These are phyloP conservation scores for Cercophora sp. DNA, from an alignment of 495 filamentous ascomycete genomes.

Conservation along the genomic window DNA sequence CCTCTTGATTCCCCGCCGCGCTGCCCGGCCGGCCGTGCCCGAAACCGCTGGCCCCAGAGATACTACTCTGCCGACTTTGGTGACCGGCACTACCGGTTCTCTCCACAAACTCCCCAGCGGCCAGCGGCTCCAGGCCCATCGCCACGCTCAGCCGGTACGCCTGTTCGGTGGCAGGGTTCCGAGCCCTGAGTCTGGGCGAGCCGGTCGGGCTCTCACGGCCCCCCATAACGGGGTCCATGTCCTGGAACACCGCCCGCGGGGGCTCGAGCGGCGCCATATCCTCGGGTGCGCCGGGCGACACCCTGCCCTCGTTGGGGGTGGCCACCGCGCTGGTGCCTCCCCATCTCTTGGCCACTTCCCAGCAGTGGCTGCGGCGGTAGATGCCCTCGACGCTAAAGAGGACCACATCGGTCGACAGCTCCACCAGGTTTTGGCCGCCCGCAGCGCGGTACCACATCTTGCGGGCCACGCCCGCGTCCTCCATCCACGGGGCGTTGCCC, in stretches of 20 bases:
- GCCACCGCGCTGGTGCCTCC: constrained; percentile 14
- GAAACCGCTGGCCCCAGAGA: not conserved
- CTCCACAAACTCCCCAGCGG: not conserved
- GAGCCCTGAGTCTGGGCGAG: constrained; percentile 30
- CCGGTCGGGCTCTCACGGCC: constrained; percentile 15
- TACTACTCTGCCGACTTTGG: not conserved
- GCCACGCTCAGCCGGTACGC: constrained; percentile 42
- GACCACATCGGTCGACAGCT: constrained; percentile 75
- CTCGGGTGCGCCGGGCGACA: constrained; percentile 13
- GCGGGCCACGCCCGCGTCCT: constrained; percentile 59
- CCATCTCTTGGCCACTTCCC: constrained; percentile 79
- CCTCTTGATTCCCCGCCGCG: not conserved
- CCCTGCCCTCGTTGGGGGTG: not conserved
- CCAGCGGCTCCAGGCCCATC: constrained; percentile 44
- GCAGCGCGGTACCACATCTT: constrained; percentile 76
- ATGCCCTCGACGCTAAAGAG: constrained; percentile 86
- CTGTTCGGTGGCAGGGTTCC: constrained; percentile 29
- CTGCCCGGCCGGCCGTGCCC: not conserved
- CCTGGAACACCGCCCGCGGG: constrained; percentile 31
- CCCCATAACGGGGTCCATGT: constrained; percentile 24
- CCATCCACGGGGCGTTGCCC: constrained; percentile 79
- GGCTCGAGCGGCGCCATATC: constrained; percentile 33
- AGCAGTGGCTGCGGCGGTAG: constrained; percentile 89
- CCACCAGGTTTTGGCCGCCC: constrained; percentile 63
- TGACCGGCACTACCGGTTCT: constrained; percentile 4